Conservation (phyloP, 176 grass and related monocot species). For the Aegilops sharonensis region DNA sequence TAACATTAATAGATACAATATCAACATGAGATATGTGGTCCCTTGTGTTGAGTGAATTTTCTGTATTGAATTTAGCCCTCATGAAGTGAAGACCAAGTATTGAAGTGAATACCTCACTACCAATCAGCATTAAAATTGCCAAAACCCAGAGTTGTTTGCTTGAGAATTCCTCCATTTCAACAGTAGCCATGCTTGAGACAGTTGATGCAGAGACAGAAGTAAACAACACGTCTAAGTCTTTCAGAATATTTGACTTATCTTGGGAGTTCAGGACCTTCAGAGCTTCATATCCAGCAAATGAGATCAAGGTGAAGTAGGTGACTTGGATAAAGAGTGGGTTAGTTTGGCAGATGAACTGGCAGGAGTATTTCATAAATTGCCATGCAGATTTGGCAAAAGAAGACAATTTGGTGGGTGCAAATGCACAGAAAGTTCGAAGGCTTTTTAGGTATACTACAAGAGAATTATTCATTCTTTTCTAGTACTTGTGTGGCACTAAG, state of each 20-base stretch:
- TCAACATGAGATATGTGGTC: constrained; percentile 24
- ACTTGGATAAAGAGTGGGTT: constrained; percentile 42
- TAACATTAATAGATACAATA: constrained; percentile 28
- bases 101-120: constrained; percentile 75
- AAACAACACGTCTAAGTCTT: constrained; percentile 57
- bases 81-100: constrained; percentile 52
- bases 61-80: constrained; percentile 30
- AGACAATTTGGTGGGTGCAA: constrained; percentile 29
- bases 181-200: constrained; percentile 73
- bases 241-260: constrained; percentile 15
- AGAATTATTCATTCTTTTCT: constrained; percentile 19
- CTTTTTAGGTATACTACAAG: constrained; percentile 13
- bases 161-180: constrained; percentile 85
- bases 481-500: constrained; percentile 14
- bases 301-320: constrained; percentile 52
- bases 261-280: constrained; percentile 50
- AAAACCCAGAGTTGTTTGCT: constrained; percentile 56
- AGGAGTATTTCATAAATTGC: constrained; percentile 29
- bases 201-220: constrained; percentile 64
- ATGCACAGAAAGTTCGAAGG: constrained; percentile 26
- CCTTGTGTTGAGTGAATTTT: constrained; percentile 25
- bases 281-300: constrained; percentile 51
- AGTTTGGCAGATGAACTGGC: constrained; percentile 39
- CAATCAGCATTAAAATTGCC: constrained; percentile 61
- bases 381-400: constrained; percentile 34